A percentile compares a stretch with the other conserved stretches of the same genome.
Conservation (phyloP, 345 rosid species). For the Syzygium oleosum region DNA sequence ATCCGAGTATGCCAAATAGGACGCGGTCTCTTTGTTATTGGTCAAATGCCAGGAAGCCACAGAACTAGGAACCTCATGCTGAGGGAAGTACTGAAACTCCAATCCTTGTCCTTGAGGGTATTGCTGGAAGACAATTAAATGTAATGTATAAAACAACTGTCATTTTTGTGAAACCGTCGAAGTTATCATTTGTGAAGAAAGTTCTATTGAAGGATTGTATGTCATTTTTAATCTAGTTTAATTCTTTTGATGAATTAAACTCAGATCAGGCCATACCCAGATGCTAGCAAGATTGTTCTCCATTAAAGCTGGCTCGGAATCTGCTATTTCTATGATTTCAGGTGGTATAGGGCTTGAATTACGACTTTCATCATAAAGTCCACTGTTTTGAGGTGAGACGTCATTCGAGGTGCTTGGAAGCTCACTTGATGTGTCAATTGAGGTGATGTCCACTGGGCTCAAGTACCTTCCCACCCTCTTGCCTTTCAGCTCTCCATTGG, state of each 20-base stretch:
- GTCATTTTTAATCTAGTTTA: not conserved
- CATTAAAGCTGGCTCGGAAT: constrained; percentile 17
- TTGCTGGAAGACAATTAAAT: not conserved
- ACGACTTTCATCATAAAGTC: constrained; percentile 7
- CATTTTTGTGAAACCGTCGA: not conserved
- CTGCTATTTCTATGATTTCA: constrained; percentile 16
- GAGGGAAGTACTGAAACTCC: constrained; percentile 22
- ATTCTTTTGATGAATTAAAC: constrained; percentile 59
- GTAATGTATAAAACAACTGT: not conserved
- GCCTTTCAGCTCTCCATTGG: constrained; percentile 14
- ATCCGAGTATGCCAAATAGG: constrained; percentile 37
- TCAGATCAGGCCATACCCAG: constrained; percentile 50
- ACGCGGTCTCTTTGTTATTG: constrained; percentile 33
- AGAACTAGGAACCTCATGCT: not conserved
- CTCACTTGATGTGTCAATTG: constrained; percentile 30
- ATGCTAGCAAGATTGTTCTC: constrained; percentile 21
- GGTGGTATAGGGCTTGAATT: constrained; percentile 35
- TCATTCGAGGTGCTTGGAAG: constrained; percentile 21
- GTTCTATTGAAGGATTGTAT: not conserved
- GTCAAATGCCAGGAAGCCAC: constrained; percentile 11
- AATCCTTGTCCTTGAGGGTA: constrained; percentile 26
- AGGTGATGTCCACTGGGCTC: constrained; percentile 20
- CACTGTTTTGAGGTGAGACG: constrained; percentile 19
- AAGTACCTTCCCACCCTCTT: constrained; percentile 25
- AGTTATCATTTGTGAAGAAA: not conserved